Evolutionary conservation across 257 asterid genomes (phyloP).

Genomic region (Lithospermum erythrorhizon): DNA sequence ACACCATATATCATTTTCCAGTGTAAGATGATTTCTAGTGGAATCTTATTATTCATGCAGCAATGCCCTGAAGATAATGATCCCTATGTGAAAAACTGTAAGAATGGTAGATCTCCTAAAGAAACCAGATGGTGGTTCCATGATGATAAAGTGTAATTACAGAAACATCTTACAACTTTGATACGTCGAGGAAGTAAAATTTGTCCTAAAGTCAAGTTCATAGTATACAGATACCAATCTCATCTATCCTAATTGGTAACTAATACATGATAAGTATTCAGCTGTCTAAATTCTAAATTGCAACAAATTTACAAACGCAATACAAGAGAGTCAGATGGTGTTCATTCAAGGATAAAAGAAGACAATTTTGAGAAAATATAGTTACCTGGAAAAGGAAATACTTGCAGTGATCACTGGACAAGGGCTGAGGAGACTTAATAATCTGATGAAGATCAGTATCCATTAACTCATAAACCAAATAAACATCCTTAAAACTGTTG

Average conservation of each 20-base stretch:
- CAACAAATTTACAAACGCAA: no score
- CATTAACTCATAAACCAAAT: slow-evolving; percentile 12
- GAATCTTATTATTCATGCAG: slow-evolving; percentile 29
- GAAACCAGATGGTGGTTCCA: slow-evolving; percentile 99
- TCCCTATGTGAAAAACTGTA: slow-evolving; percentile 89
- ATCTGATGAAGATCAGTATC: slow-evolving; percentile 6
- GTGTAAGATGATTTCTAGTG: background rate
- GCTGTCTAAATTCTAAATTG: no score
- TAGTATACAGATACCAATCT: no score
- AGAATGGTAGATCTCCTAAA: slow-evolving; percentile 89
- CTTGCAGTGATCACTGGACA: slow-evolving; percentile 9
- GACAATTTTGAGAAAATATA: background rate
- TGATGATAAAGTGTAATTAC: slow-evolving; percentile 76
- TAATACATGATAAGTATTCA: no score
- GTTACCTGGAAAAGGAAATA: slow-evolving; percentile 8
- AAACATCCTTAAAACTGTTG: slow-evolving; percentile 7
- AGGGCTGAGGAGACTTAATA: slow-evolving; percentile 5
- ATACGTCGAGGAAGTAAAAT: slow-evolving; percentile 9
- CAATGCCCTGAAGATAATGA: slow-evolving; percentile 97
- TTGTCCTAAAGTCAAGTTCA: background rate
- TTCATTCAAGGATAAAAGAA: background rate
- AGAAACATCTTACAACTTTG: slow-evolving; percentile 2
- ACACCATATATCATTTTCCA: background rate
- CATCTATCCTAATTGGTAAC: no score
- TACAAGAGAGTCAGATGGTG: no score